Percentiles rank a stretch among this genome's conserved stretches.
Conservation (phyloP, 768 basidiomycete species). For the Kwoniella europaea region DNA sequence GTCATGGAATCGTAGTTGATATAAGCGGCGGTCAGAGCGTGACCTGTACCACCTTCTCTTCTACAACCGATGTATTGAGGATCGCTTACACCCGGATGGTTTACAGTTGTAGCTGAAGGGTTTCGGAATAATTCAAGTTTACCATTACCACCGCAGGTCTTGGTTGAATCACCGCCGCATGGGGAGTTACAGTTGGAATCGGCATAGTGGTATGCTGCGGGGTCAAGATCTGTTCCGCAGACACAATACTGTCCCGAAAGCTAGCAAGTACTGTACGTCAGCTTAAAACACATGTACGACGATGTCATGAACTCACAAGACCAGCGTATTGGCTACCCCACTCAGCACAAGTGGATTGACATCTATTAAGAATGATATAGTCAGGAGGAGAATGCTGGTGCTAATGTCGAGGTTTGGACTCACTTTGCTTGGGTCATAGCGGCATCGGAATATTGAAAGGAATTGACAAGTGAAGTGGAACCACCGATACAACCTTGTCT, state of each 20-base stretch:
- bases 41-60: conserved; percentile 12
- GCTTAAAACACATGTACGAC: too few species aligned
- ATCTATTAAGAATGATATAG: conserved; percentile 1
- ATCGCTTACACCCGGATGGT: conserved; percentile 20
- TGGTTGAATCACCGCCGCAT: conserved; percentile 31
- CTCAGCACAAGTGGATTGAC: conserved; percentile 23
- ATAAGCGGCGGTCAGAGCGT: conserved; percentile 13
- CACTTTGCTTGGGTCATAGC: conserved; percentile 26
- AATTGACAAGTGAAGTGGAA: conserved; percentile 8
- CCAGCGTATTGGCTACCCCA: conserved; percentile 24
- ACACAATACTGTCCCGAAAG: conserved; percentile 24
- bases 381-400: not conserved
- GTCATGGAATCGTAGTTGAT: conserved; percentile 24
- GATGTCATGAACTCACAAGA: conserved; percentile 7
- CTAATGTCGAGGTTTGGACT: not conserved
- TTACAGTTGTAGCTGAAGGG: conserved; percentile 24
- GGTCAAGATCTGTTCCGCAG: conserved; percentile 18
- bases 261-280: not conserved
- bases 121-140: conserved; percentile 28
- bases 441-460: conserved; percentile 24
- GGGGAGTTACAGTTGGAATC: conserved; percentile 18
- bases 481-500: conserved; percentile 22
- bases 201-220: conserved; percentile 10
- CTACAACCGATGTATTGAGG: conserved; percentile 29
- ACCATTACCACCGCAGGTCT: conserved; percentile 39